Conservation (phyloP, 2,329 filamentous ascomycete species). For the Annulohypoxylon truncatum region DNA sequence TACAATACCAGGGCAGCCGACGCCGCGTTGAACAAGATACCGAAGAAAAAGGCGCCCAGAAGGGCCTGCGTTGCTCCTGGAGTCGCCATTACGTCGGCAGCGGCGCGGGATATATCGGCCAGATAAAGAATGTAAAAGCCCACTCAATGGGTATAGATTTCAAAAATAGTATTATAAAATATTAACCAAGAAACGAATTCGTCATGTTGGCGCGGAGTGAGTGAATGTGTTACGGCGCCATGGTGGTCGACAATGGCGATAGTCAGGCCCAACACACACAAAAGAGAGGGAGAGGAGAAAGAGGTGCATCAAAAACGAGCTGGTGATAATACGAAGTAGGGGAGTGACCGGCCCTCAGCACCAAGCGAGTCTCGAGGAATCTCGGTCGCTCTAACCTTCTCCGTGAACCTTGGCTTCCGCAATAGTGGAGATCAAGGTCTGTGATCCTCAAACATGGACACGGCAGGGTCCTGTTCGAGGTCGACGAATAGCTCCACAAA, state of each 20-base stretch:
- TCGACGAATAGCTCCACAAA: slow-evolving; percentile 27
- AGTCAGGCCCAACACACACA: slow-evolving; percentile 30
- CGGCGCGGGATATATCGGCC: slow-evolving; percentile 45
- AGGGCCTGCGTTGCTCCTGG: slow-evolving; percentile 60
- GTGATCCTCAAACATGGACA: slow-evolving; percentile 40
- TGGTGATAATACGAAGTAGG: slow-evolving; percentile 23
- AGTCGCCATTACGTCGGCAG: slow-evolving; percentile 57
- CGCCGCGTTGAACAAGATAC: slow-evolving; percentile 65
- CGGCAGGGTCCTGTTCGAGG: slow-evolving; percentile 40
- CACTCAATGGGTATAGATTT: slow-evolving; percentile 59
- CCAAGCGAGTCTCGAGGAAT: slow-evolving; percentile 28
- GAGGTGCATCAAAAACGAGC: neutral
- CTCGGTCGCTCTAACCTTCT: slow-evolving; percentile 14
- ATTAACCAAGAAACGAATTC: slow-evolving; percentile 50
- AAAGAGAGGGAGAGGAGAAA: slow-evolving; percentile 29
- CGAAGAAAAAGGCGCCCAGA: slow-evolving; percentile 66
- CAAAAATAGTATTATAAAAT: slow-evolving; percentile 47
- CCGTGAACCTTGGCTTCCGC: slow-evolving; percentile 24
- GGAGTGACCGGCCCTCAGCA: slow-evolving; percentile 23
- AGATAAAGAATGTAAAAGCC: slow-evolving; percentile 52
- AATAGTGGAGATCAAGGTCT: slow-evolving; percentile 26
- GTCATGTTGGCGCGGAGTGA: slow-evolving; percentile 34
- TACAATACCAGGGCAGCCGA: slow-evolving; percentile 60
- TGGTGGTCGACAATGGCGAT: slow-evolving; percentile 34
- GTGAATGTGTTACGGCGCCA: slow-evolving; percentile 34